Evolutionary conservation across 306 rosid species (phyloP).

Genomic region (Prunus kanzakura): DNA sequence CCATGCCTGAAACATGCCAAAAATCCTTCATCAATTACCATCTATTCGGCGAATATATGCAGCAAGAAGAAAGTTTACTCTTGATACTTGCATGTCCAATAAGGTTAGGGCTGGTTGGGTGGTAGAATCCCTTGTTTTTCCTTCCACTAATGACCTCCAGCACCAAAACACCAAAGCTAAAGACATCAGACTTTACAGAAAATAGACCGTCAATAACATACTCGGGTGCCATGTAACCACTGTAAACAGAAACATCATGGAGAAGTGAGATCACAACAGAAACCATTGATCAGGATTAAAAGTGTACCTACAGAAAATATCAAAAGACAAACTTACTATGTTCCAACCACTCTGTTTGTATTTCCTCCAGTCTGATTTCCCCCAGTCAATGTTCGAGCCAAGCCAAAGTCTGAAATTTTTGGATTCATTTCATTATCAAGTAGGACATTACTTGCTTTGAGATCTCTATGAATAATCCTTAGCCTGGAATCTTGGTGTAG

Average conservation of each 20-base stretch:
- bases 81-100: slow-evolving; percentile 46
- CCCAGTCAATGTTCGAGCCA: slow-evolving; percentile 41
- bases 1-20: slow-evolving; percentile 22
- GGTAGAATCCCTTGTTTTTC: slow-evolving; percentile 35
- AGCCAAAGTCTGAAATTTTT: slow-evolving; percentile 63
- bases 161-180: slow-evolving; percentile 54
- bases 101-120: slow-evolving; percentile 37
- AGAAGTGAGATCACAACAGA: not conserved
- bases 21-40: not conserved
- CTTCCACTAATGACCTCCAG: slow-evolving; percentile 48
- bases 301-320: not conserved
- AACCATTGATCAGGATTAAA: not conserved
- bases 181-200: slow-evolving; percentile 54
- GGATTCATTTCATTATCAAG: slow-evolving; percentile 43
- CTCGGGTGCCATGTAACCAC: slow-evolving; percentile 64
- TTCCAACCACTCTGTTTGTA: slow-evolving; percentile 59
- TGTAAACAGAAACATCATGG: slow-evolving; percentile 5
- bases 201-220: slow-evolving; percentile 46
- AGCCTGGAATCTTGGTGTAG: slow-evolving; percentile 34
- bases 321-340: slow-evolving; percentile 40
- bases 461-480: slow-evolving; percentile 55
- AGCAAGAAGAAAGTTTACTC: not conserved
- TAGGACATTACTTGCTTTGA: slow-evolving; percentile 53
- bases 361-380: slow-evolving; percentile 45
- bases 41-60: not conserved